These are phyloP conservation scores for Pyricularia grisea DNA, from an alignment of 2,329 filamentous ascomycete species.

Conservation along the genomic window DNA sequence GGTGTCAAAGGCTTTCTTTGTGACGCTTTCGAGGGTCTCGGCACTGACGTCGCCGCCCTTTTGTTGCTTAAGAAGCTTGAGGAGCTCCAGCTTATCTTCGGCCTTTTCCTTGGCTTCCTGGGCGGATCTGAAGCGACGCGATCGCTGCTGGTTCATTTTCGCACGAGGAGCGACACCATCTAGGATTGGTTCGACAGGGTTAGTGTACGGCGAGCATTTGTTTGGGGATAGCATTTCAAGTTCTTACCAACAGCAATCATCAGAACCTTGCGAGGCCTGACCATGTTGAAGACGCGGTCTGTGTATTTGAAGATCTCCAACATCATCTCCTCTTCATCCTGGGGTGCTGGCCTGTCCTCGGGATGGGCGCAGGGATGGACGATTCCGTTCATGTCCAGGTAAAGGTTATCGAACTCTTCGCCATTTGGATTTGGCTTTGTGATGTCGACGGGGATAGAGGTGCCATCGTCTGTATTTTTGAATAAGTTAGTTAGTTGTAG, in stretches of 20 bases:
- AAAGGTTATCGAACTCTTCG: constrained; percentile 96
- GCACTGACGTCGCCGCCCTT: constrained; percentile 56
- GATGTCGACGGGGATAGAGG: constrained; percentile 74
- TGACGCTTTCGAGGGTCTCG: constrained; percentile 49
- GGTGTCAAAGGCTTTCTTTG: constrained; percentile 88
- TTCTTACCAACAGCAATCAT: constrained; percentile 88
- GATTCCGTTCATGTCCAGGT: constrained; percentile 99
- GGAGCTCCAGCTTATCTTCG: constrained; percentile 77
- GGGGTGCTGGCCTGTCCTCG: constrained; percentile 82
- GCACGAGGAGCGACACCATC: constrained; percentile 95
- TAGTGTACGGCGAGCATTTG: constrained; percentile 6
- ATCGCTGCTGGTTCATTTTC: constrained; percentile 99
- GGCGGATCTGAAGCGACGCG: constrained; percentile 86
- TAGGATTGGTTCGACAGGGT: constrained; percentile 19
- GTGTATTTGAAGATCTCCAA: constrained; percentile 96
- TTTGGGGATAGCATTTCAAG: not conserved
- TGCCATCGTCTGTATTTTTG: constrained; percentile 52
- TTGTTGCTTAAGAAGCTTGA: constrained; percentile 75
- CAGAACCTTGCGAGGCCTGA: constrained; percentile 85
- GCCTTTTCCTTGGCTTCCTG: constrained; percentile 94
- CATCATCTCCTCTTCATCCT: constrained; percentile 99
- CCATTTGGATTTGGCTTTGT: constrained; percentile 87
- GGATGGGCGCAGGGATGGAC: constrained; percentile 98
- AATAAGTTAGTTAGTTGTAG: not conserved
- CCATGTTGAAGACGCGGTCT: constrained; percentile 98